Conservation (phyloP, 2,329 filamentous ascomycete species). For the Ascochyta rabiei region DNA sequence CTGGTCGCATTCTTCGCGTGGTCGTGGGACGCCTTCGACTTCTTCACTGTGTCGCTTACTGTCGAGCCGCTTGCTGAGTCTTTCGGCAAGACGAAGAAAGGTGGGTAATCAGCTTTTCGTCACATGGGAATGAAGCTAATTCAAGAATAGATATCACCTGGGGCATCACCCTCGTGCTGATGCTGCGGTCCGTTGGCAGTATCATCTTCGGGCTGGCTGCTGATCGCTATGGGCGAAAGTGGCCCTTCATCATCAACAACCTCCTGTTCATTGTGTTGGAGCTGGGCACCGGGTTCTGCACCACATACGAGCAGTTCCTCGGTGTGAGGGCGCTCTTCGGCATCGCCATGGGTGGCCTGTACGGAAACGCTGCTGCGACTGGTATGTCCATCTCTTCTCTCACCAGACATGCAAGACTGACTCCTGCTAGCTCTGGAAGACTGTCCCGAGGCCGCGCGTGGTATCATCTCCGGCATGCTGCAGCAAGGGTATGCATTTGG, state of each 20-base stretch:
- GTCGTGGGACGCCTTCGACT: conserved; percentile 61
- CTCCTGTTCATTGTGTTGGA: conserved; percentile 66
- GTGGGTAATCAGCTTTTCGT: background rate
- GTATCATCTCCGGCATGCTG: conserved; percentile 66
- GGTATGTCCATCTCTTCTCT: conserved; percentile 18
- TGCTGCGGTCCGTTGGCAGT: conserved; percentile 65
- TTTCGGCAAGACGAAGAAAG: conserved; percentile 60
- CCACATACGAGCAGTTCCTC: conserved; percentile 64
- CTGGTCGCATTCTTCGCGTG: conserved; percentile 56
- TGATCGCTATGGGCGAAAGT: conserved; percentile 63
- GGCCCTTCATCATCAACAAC: conserved; percentile 65
- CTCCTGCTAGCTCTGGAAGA: conserved; percentile 60
- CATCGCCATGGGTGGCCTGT: conserved; percentile 68
- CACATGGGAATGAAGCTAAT: background rate
- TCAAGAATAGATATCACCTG: conserved; percentile 60
- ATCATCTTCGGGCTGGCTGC: conserved; percentile 62
- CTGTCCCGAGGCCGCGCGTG: conserved; percentile 63
- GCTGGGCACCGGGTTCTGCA: conserved; percentile 64
- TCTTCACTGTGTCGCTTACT: conserved; percentile 66
- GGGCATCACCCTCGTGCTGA: conserved; percentile 58
- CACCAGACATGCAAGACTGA: background rate
- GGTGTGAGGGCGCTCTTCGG: conserved; percentile 66
- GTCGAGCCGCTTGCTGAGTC: conserved; percentile 59
- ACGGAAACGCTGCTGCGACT: conserved; percentile 67
- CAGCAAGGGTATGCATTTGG: conserved; percentile 70